phyloP scores from a whole-genome alignment of 2,329 filamentous ascomycete genomes.

The Ophiostoma angusticollis region DNA sequence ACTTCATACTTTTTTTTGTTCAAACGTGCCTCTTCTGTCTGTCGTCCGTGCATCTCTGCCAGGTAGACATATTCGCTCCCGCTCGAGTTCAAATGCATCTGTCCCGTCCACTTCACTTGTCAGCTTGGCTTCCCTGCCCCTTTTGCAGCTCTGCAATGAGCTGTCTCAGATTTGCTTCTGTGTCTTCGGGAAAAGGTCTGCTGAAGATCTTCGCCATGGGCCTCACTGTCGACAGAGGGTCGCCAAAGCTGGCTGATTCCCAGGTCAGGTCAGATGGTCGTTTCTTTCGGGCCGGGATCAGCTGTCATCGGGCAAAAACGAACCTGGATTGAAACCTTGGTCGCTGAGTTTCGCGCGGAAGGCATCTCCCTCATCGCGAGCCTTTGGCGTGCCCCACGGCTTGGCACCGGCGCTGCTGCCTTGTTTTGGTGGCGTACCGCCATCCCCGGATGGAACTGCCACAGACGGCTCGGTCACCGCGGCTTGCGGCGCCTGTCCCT shows the following conservation, averaged over 20 bases:
- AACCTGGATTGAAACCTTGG: conserved; percentile 34
- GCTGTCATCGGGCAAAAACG: conserved; percentile 11
- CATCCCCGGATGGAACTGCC: no score
- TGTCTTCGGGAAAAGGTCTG: conserved; percentile 19
- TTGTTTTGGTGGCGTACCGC: no score
- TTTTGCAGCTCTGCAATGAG: conserved; percentile 1
- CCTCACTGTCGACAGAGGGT: conserved; percentile 31
- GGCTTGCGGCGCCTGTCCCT: background rate
- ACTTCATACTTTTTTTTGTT: no score
- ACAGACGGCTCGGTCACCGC: no score
- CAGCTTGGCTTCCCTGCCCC: background rate
- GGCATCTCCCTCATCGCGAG: conserved; percentile 30
- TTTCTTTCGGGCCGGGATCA: background rate
- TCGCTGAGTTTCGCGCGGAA: conserved; percentile 29
- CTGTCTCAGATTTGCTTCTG: conserved; percentile 26
- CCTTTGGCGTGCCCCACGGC: conserved; percentile 21
- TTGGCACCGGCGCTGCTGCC: background rate
- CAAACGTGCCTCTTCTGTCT: no score
- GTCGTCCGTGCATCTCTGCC: no score
- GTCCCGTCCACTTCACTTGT: background rate
- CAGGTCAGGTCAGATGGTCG: conserved; percentile 6
- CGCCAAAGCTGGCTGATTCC: conserved; percentile 30
- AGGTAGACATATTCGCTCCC: no score
- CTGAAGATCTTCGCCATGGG: conserved; percentile 16
- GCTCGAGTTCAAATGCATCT: background rate